phyloP scores from a whole-genome alignment of 192 early-diverging fungal species.

The Umbelopsis sp. region DNA sequence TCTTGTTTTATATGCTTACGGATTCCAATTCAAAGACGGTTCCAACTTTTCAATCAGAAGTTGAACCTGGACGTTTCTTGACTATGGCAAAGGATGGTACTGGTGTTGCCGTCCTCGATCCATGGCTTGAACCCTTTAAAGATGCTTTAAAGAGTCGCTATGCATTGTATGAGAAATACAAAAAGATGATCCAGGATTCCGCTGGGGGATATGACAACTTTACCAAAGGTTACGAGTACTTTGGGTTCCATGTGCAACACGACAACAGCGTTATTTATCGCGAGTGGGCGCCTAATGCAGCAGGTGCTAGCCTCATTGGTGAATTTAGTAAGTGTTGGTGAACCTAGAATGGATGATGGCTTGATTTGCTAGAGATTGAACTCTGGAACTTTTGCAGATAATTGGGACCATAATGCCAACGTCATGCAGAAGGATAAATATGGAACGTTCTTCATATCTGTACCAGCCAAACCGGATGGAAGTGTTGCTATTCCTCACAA shows the following conservation, averaged over 20 bases:
- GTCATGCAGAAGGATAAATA: slow-evolving; percentile 79
- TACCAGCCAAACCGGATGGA: slow-evolving; percentile 69
- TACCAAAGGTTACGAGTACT: slow-evolving; percentile 76
- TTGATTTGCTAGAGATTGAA: neutral
- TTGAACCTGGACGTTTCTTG: slow-evolving; percentile 37
- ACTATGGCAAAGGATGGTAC: slow-evolving; percentile 53
- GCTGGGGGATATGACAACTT: slow-evolving; percentile 88
- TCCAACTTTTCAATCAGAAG: slow-evolving; percentile 30
- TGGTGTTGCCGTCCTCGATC: slow-evolving; percentile 72
- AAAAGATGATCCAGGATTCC: slow-evolving; percentile 62
- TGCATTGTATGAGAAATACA: slow-evolving; percentile 68
- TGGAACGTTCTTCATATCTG: slow-evolving; percentile 79
- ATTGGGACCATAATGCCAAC: slow-evolving; percentile 79
- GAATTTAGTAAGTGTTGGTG: slow-evolving; percentile 80
- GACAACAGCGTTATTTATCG: slow-evolving; percentile 75
- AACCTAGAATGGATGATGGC: neutral
- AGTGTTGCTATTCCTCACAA: slow-evolving; percentile 77
- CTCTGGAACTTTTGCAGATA: slow-evolving; percentile 52
- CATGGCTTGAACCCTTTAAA: slow-evolving; percentile 77
- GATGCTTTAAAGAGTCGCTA: slow-evolving; percentile 60
- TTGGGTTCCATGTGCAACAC: slow-evolving; percentile 77
- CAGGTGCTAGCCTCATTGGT: slow-evolving; percentile 79
- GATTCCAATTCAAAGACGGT: neutral
- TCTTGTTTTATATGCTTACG: neutral
- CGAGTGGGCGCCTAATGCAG: slow-evolving; percentile 95